Conservation (phyloP, 1,284 basidiomycete genomes). For the Tilletia indica region DNA sequence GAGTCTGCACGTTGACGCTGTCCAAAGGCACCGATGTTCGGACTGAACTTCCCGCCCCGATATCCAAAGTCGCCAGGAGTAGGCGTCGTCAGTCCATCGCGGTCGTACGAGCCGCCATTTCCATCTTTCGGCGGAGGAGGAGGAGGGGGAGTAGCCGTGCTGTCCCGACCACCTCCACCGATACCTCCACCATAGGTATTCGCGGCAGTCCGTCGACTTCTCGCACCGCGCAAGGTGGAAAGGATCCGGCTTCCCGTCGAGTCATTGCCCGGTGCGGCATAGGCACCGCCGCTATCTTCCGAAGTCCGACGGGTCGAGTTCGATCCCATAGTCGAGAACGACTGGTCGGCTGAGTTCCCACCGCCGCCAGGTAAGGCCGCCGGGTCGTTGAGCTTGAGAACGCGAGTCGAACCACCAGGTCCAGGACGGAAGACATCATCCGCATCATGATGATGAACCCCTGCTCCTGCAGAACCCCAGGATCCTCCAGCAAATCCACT, state of each 20-base stretch:
- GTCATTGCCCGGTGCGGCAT: not conserved
- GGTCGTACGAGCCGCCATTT: not conserved
- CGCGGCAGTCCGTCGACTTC: conserved; percentile 17
- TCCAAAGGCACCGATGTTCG: too few relatives aligned
- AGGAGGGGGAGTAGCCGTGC: conserved; percentile 18
- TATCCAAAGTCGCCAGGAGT: not conserved
- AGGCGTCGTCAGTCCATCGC: not conserved
- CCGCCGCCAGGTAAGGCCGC: not conserved
- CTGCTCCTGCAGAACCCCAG: too few relatives aligned
- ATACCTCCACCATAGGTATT: too few relatives aligned
- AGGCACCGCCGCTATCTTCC: conserved; percentile 9
- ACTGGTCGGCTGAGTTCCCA: not conserved
- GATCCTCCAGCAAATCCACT: too few relatives aligned
- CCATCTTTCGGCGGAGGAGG: conserved; percentile 7
- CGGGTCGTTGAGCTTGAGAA: conserved; percentile 33
- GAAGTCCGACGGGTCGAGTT: conserved; percentile 3
- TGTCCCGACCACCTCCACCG: not conserved
- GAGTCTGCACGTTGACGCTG: conserved; percentile 25
- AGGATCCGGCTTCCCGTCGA: conserved; percentile 25
- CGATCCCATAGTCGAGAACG: not conserved
- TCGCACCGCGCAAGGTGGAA: conserved; percentile 32
- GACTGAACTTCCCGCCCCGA: not conserved
- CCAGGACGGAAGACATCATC: conserved; percentile 41
- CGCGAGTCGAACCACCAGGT: conserved; percentile 37
- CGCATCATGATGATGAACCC: not conserved